Conservation (phyloP, 345 rosid species). For the Combretum micranthum region DNA sequence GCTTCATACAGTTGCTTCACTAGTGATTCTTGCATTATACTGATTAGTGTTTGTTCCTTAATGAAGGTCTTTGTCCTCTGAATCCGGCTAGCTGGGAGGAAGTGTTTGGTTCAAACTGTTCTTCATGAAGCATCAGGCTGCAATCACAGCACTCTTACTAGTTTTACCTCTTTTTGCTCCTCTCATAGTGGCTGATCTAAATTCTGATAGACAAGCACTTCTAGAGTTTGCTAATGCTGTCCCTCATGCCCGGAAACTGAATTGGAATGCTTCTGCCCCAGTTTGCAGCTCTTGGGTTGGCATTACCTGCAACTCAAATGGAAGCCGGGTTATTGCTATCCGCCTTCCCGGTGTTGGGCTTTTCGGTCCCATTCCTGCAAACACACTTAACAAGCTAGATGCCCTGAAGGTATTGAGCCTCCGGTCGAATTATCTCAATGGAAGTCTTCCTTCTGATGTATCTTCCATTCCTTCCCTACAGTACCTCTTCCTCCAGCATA, state of each 20-base stretch:
- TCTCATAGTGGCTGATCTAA: slow-evolving; percentile 35
- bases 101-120: too few relatives aligned
- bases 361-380: slow-evolving; percentile 45
- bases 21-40: too few relatives aligned
- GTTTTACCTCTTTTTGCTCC: slow-evolving; percentile 20
- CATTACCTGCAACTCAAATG: slow-evolving; percentile 35
- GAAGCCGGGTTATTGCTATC: slow-evolving; percentile 35
- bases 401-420: slow-evolving; percentile 60
- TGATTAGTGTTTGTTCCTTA: too few relatives aligned
- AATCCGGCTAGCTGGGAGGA: too few relatives aligned
- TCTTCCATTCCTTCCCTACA: slow-evolving; percentile 51
- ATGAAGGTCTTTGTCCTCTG: too few relatives aligned
- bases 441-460: slow-evolving; percentile 57
- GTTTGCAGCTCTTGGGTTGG: slow-evolving; percentile 68
- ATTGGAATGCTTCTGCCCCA: slow-evolving; percentile 50
- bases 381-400: slow-evolving; percentile 45
- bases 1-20: too few relatives aligned
- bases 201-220: slow-evolving; percentile 67
- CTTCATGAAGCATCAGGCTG: slow-evolving; percentile 28
- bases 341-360: slow-evolving; percentile 73
- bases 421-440: slow-evolving; percentile 58
- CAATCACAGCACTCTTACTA: slow-evolving; percentile 22
- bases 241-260: slow-evolving; percentile 67
- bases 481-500: slow-evolving; percentile 52
- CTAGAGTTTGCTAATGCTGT: slow-evolving; percentile 59